phyloP scores from a whole-genome alignment of 176 grass and related monocot species.

The Zoysia japonica region DNA sequence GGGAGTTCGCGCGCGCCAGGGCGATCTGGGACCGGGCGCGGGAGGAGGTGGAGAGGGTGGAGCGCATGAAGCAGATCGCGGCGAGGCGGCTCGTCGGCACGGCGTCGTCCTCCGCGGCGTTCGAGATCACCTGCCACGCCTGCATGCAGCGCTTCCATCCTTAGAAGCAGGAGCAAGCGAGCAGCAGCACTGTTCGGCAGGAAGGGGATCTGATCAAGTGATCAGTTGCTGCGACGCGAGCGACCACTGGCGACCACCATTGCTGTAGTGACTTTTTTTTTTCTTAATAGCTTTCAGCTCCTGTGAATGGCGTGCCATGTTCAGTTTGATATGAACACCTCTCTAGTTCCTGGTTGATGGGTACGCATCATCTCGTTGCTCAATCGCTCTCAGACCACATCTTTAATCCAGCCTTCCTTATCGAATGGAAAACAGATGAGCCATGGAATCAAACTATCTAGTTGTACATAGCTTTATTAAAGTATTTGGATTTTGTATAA shows the following conservation, averaged over 20 bases:
- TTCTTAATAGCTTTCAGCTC: neutral
- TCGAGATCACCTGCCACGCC: slow-evolving; percentile 97
- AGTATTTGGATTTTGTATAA: neutral
- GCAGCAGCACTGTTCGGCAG: neutral
- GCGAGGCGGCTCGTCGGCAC: slow-evolving; percentile 58
- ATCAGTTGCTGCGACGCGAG: neutral
- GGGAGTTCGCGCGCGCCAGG: slow-evolving; percentile 81
- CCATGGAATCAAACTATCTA: too few species aligned
- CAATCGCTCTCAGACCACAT: neutral
- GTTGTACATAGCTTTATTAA: neutral
- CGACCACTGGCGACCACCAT: neutral
- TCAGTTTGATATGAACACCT: slow-evolving; percentile 26
- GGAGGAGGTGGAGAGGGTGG: slow-evolving; percentile 85
- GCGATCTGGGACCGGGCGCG: slow-evolving; percentile 83
- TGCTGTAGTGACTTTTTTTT: slow-evolving; percentile 20
- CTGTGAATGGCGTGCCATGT: slow-evolving; percentile 20
- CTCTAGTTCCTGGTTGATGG: neutral
- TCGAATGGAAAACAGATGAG: neutral
- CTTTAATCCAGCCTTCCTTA: slow-evolving; percentile 3
- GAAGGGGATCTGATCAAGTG: too few species aligned
- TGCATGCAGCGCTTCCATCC: slow-evolving; percentile 92
- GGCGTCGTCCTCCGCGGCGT: slow-evolving; percentile 51
- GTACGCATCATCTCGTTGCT: neutral
- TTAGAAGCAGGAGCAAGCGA: neutral
- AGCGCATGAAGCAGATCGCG: slow-evolving; percentile 91